Base-by-base conservation (phyloP, 1,284 basidiomycete genomes). In the Puccinia triticina region DNA sequence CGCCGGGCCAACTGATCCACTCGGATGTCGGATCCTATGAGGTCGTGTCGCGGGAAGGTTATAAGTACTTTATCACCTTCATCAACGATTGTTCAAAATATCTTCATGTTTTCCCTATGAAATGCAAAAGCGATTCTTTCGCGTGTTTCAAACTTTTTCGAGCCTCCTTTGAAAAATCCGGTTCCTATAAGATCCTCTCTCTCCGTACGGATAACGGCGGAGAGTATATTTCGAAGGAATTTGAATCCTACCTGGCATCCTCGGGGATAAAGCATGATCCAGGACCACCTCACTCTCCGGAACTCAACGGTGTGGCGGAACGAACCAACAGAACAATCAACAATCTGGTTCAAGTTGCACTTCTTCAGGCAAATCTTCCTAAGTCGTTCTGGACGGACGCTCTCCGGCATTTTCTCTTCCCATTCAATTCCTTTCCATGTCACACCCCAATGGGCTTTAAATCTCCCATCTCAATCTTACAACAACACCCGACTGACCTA, bases 281-380 rank as follows among this genome's bases (percentile, higher is more conserved):
- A n/a, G 87, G 86, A 14, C 84, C 87, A 0, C 88, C 89, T 75
- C 85, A 89, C 79, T 86, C 87, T 3, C 87, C 87, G 1, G 83
- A 85, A 71, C 26, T 85, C 80, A 89, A 88, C 83, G 80, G 88
- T 84, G 83, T 85, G 50, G 84, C 87, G 0, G 84, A 86, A 84
- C 75, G 87, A 66, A 11, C 83, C 29, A 84, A 86, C 40, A 43
- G 40, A 12, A 43, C 40, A 12, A 43, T 43, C 40, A 43, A 43
- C 40, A 43, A 43, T 43, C 40, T 43, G 40, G 40, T 43, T 12
- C 40, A 12, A 43, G 40, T 12, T 12, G 40, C 40, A 7, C 40
- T 43, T 43, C 40, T 43, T 12, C 40, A 43, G 40, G 40, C 40
- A 43, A 43, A 43, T 12, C 40, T 43, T 43, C 40, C 40, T 43